Base-by-base conservation (phyloP, 306 rosid genomes). In the Malus domestica region DNA sequence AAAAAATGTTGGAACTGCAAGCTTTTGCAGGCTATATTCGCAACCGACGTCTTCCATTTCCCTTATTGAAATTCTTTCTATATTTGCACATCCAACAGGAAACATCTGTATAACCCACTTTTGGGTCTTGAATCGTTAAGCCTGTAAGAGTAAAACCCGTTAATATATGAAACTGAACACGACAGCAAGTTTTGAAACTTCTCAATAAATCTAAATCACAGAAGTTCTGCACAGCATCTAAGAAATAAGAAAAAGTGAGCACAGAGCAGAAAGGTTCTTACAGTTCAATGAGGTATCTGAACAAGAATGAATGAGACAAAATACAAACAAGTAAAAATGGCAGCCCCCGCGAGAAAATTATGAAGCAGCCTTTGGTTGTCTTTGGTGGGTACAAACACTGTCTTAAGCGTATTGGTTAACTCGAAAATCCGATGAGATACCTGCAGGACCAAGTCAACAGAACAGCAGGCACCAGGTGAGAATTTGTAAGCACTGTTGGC, bases 351-450 rank as follows among this genome's bases (percentile, higher is more conserved):
- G 27, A 96, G 80, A 82, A 81, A 87, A 87, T 96, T 96, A 83
- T 89, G 85, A 77, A 93, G 85, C 83, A 96, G 87, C 80, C 91
- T 88, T 38, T 85, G 86, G 77, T 96, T 85, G 85, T 96, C 97
- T 88, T 90, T 92, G 59, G 93, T 80, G 64, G 99, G 99, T 75
- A 96, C 38, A 71, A 96, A 93, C 79, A 85, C 93, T 54, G 88
- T 29, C 86, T 93, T 96, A 11, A 96, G 96, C 1, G 93, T 87
- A 80, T 89, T 93, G 77, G 99, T 93, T 85, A 96, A 76, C 83
- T 96, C 98, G 51, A 96, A 96, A 79, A 96, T 84, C 75, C 98
- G 86, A 80, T 89, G 94, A 30, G 99, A 96, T 62, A 96, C 82
- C 99, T 93, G 85, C 82, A 81, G 71, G 81, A 74, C 61, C 83